These are phyloP conservation scores for Ustilago tritici DNA, from an alignment of 1,284 basidiomycete genomes.

Conservation along the genomic window DNA sequence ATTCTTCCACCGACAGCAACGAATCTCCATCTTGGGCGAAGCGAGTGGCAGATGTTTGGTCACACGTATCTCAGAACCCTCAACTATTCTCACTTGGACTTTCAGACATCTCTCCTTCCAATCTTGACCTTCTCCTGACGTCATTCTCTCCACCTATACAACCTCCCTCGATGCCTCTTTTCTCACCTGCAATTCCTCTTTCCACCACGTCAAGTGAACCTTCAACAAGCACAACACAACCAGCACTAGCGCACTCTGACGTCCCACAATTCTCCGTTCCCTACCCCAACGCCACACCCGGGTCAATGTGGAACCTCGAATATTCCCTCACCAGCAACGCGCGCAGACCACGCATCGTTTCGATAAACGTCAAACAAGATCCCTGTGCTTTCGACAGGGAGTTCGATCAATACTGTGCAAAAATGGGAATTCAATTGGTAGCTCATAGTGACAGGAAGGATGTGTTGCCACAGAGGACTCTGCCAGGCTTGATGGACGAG, in stretches of 20 bases:
- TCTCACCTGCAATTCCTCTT: constrained; percentile 41
- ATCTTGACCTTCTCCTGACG: constrained; percentile 19
- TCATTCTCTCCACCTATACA: constrained; percentile 28
- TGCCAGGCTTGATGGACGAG: constrained; percentile 55
- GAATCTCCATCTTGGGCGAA: constrained; percentile 9
- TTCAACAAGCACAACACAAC: constrained; percentile 18
- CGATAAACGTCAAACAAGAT: constrained; percentile 59
- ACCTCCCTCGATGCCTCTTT: constrained; percentile 28
- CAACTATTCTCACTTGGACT: constrained; percentile 56
- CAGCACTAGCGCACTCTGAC: constrained; percentile 13
- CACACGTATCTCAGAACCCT: constrained; percentile 51
- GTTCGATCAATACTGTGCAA: constrained; percentile 52
- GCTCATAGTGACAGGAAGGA: constrained; percentile 55
- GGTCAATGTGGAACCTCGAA: constrained; percentile 37
- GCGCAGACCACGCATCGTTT: constrained; percentile 46
- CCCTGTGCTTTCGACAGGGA: constrained; percentile 49
- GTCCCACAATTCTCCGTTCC: constrained; percentile 11
- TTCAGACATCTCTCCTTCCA: constrained; percentile 47
- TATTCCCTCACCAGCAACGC: constrained; percentile 35
- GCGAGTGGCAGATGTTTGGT: constrained; percentile 27
- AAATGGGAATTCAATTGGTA: constrained; percentile 50
- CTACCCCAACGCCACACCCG: not conserved
- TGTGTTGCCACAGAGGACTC: constrained; percentile 48
- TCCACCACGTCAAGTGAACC: constrained; percentile 32
- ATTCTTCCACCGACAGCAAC: not conserved